Base-by-base conservation (phyloP, 441 rosid species). In the Erodium moschatum region DNA sequence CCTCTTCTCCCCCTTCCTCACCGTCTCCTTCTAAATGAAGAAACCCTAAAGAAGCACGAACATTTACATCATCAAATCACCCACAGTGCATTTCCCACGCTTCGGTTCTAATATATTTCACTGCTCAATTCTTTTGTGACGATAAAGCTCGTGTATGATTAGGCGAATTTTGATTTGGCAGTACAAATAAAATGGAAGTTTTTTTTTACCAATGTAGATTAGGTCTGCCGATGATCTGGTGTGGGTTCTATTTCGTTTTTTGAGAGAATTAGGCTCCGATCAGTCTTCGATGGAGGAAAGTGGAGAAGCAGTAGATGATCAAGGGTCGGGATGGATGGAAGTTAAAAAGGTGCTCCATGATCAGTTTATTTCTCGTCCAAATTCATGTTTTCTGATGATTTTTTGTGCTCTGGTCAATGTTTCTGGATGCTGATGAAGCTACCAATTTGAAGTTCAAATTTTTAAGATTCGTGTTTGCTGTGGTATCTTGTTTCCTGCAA, bases 251-350 rank as follows among this genome's bases (percentile, higher is more conserved):
- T 48, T 12, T 64, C 66, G 16, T 71, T 60, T 16, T 65, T 46
- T 13, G 71, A 29, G 48, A 70, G 19, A 27, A 24, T 67, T 70
- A 9, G 60, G 61, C 18, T 15, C 72, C 52, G 75, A 31, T 46
- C 72, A n/a, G 60, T 72, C 67, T 76, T 67, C 74, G 67, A 85
- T 87, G 92, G 88, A 87, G 71, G 76, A 48, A 72, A 74, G 67
- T 72, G 82, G 71, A 58, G 88, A 78, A 68, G 74, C 76, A n/a
- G 78, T 71, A 8, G 89, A 87, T 73, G 92, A 87, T 87, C 87
- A 85, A 67, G 81, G 88, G 72, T 83, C 89, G 1, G 90, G 92
- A 74, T 87, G 92, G 92, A 64, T 83, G 74, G 74, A 84, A 84
- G 90, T 87, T 66, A 87, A 84, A 76, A 87, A 87, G 92, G 92